A percentile compares a stretch with the other conserved stretches of the same genome.
Conservation (phyloP, 768 basidiomycete genomes). For the Serendipita vermifera region DNA sequence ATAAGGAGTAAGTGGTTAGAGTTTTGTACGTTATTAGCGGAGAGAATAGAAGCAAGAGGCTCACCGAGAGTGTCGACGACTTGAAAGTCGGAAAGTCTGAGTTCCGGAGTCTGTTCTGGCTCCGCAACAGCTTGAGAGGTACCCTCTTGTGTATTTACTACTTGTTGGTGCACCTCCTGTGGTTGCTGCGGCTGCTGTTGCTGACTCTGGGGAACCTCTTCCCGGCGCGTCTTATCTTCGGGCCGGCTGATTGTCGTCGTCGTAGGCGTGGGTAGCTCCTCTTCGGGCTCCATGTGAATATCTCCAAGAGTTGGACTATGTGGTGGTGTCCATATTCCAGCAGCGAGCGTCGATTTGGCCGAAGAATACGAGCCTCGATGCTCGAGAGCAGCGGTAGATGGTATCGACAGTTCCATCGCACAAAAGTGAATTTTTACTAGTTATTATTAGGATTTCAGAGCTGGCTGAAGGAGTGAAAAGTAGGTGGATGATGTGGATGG, state of each 20-base stretch:
- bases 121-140: background rate
- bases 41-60: background rate
- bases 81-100: conserved; percentile 20
- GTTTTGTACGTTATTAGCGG: no score
- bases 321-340: conserved; percentile 1
- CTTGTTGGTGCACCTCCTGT: background rate
- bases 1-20: background rate
- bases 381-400: background rate
- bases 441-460: no score
- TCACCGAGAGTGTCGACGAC: conserved; percentile 28
- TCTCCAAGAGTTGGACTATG: background rate
- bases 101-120: background rate
- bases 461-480: no score
- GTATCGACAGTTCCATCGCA: conserved; percentile 1
- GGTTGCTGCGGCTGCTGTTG: background rate
- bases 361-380: conserved; percentile 8
- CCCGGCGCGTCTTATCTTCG: background rate
- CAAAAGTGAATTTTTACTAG: no score
- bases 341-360: background rate
- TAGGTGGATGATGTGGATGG: no score
- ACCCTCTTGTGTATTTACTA: no score
- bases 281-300: background rate
- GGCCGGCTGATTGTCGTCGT: background rate
- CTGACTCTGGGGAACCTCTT: background rate
- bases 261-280: background rate